Percentiles rank a stretch among this genome's conserved stretches.
Conservation (phyloP, 495 filamentous ascomycete genomes). For the Penicillium subrubescens region DNA sequence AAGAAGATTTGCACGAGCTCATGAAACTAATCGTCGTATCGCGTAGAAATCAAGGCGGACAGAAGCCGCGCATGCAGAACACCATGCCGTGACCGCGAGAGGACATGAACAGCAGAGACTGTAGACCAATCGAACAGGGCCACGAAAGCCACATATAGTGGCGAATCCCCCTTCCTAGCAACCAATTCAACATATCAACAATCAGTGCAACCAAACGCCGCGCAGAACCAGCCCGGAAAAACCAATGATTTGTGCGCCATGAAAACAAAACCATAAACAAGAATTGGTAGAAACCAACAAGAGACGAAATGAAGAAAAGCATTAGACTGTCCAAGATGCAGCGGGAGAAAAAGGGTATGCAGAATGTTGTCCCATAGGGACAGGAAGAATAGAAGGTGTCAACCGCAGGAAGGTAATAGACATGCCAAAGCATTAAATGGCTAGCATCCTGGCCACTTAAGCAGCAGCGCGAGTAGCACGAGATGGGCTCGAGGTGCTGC, state of each 20-base stretch:
- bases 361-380: constrained; percentile 19
- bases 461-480: constrained; percentile 21
- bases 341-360: constrained; percentile 30
- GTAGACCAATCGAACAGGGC: neutral
- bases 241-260: constrained; percentile 17
- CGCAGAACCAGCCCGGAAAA: constrained; percentile 23
- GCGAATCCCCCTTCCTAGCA: constrained; percentile 9
- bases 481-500: constrained; percentile 57
- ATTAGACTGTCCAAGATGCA: constrained; percentile 33
- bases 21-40: constrained; percentile 26
- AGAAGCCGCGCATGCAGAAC: constrained; percentile 16
- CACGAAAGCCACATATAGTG: constrained; percentile 4
- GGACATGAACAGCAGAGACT: neutral
- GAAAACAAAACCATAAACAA: constrained; percentile 15
- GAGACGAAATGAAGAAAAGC: constrained; percentile 10
- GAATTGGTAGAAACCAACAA: constrained; percentile 9
- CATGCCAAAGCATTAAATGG: neutral
- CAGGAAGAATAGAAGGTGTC: constrained; percentile 28
- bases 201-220: constrained; percentile 27
- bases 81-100: constrained; percentile 13
- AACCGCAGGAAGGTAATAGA: neutral
- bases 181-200: constrained; percentile 13
- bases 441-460: constrained; percentile 9
- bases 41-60: constrained; percentile 25
- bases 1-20: constrained; percentile 9